phyloP scores from a whole-genome alignment of 768 basidiomycete species.

The Auricularia sp. region DNA sequence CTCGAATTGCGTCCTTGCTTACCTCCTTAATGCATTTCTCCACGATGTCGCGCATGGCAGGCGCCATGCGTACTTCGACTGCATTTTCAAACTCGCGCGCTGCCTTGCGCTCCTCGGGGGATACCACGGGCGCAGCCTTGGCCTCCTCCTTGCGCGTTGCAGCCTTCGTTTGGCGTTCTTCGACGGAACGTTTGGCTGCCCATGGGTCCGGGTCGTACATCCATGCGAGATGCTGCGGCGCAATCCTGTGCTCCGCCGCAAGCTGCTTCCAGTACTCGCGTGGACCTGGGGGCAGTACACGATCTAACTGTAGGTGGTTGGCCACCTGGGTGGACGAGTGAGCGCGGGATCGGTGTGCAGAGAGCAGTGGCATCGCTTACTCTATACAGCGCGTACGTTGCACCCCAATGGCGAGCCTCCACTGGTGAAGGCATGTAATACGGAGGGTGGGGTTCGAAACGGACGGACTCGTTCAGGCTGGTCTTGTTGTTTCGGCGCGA shows the following conservation, averaged over 20 bases:
- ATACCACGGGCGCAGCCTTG: constrained; percentile 10
- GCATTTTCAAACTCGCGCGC: constrained; percentile 25
- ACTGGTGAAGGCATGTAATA: constrained; percentile 53
- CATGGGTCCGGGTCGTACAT: constrained; percentile 87
- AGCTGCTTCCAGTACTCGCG: constrained; percentile 82
- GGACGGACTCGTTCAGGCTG: constrained; percentile 55
- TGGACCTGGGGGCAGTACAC: constrained; percentile 71
- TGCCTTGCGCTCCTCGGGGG: constrained; percentile 33
- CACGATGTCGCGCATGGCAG: constrained; percentile 61
- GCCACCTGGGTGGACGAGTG: constrained; percentile 39
- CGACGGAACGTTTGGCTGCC: constrained; percentile 54
- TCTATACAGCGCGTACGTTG: constrained; percentile 77
- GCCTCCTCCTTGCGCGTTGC: constrained; percentile 32
- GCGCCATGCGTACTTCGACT: constrained; percentile 77
- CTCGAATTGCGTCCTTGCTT: constrained; percentile 4
- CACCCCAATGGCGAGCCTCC: constrained; percentile 88
- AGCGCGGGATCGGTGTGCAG: no score
- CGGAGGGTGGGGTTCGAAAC: constrained; percentile 64
- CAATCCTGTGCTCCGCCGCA: constrained; percentile 54
- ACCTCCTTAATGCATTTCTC: constrained; percentile 77
- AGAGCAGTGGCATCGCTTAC: constrained; percentile 29
- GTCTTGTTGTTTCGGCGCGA: constrained; percentile 59
- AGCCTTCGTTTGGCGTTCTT: constrained; percentile 52
- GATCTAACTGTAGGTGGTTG: constrained; percentile 63
- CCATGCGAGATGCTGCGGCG: constrained; percentile 67